These are phyloP conservation scores for Sporothrix variecibatus DNA, from an alignment of 2,329 filamentous ascomycete genomes.

Conservation along the genomic window DNA sequence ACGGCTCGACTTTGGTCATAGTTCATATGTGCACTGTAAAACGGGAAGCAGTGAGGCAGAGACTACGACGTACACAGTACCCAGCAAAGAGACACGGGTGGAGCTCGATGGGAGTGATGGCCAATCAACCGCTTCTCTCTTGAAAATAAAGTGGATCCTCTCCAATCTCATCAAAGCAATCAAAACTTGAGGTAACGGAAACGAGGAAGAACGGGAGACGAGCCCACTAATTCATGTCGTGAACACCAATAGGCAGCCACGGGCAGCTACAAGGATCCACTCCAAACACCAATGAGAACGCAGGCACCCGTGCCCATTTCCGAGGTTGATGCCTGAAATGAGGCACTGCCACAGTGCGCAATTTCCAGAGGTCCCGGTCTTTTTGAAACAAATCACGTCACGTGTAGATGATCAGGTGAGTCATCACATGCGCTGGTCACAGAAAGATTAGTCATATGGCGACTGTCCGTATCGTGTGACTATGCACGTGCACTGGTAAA, in stretches of 20 bases:
- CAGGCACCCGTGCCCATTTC: neutral
- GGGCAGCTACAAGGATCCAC: neutral
- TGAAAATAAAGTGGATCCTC: neutral
- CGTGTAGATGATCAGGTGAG: neutral
- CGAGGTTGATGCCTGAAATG: conserved; percentile 15
- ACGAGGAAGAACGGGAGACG: neutral
- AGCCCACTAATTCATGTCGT: neutral
- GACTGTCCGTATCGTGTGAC: neutral
- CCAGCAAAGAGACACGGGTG: neutral
- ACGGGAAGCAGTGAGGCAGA: neutral
- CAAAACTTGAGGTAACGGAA: conserved; percentile 16
- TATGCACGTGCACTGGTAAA: neutral
- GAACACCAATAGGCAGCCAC: conserved; percentile 1
- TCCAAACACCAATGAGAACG: neutral
- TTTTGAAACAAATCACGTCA: neutral
- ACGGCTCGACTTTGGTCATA: neutral
- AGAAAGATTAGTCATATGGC: neutral
- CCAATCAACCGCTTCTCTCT: neutral
- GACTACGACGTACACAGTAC: neutral
- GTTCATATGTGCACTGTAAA: neutral
- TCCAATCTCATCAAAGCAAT: conserved; percentile 7
- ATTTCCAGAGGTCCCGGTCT: conserved; percentile 17
- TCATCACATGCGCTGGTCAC: neutral
- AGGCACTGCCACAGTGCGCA: conserved; percentile 21
- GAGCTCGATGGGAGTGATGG: neutral